A percentile compares a stretch with the other conserved stretches of the same genome.
Evolutionary conservation across 78 protist species (phyloP).

Genomic region (Pigoraptor vietnamica): DNA sequence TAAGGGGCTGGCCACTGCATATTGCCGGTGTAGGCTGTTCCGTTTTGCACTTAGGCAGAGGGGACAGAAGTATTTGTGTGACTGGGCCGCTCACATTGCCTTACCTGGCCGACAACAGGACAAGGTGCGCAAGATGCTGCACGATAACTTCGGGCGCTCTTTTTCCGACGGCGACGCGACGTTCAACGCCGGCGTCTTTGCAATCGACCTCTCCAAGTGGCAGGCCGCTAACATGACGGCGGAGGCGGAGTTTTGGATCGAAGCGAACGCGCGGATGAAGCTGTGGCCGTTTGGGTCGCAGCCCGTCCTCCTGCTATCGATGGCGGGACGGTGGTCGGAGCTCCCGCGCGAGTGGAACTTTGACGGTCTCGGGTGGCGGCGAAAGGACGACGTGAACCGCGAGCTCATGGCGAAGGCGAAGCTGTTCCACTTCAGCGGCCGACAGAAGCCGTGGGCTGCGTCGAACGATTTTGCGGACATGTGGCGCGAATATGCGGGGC

Average conservation of each 20-base stretch:
- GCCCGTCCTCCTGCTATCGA: background rate
- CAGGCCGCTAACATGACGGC: background rate
- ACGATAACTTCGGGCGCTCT: background rate
- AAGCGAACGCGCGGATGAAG: background rate
- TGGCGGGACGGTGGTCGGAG: background rate
- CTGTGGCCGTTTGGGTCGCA: background rate
- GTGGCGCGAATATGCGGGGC: background rate
- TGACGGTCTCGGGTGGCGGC: background rate
- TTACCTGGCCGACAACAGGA: too few relatives aligned
- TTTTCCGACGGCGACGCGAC: background rate
- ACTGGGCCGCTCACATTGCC: too few relatives aligned
- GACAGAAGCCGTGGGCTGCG: background rate
- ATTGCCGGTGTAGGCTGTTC: too few relatives aligned
- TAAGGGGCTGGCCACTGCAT: too few relatives aligned
- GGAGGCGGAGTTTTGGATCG: background rate
- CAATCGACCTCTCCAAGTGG: background rate
- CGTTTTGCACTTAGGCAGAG: too few relatives aligned
- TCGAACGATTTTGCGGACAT: background rate
- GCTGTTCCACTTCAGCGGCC: background rate
- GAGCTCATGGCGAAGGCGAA: background rate
- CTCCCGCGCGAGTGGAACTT: background rate
- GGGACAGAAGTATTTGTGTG: too few relatives aligned
- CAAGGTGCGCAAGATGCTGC: background rate
- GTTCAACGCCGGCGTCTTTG: slow-evolving; percentile 6
- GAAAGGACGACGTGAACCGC: background rate